Base-by-base conservation (phyloP, 345 rosid species). In the Linum usitatissimum region DNA sequence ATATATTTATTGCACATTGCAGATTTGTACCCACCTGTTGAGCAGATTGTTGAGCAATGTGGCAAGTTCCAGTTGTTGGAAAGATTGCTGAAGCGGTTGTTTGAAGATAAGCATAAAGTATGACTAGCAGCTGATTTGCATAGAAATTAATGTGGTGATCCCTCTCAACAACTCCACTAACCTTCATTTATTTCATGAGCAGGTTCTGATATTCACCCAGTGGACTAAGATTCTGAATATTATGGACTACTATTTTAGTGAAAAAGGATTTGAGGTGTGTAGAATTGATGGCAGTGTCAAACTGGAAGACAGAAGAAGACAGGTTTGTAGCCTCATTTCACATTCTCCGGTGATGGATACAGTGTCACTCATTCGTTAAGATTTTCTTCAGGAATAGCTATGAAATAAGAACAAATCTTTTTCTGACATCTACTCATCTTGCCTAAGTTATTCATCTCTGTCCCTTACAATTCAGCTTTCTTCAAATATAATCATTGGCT, bases 241-340 rank as follows among this genome's bases (percentile, higher is more conserved):
- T 70, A 93, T 93, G 95, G 97, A 93, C 17, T 93, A 87, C 70
- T 93, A 93, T 74, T 90, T 93, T 65, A 81, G 86, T 75, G 97
- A 86, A 70, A 93, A 80, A 70, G 99, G 97, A 34, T 82, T 80
- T 73, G 80, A 81, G 64, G 90, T 90, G 62, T 93, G 96, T 71
- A 81, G 97, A 70, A 93, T 93, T 69, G 99, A 93, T 77, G 99
- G 97, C 65, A 36, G 0, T 42, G 96, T 93, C 71, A 86, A 71
- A 48, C 71, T 90, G 70, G 87, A 84, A 1, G 88, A 93, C 57
- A 84, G 99, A 75, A 83, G 59, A 79, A 82, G 84, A 69, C 99
- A 93, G 99, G 99, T 93, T 60, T 55, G 53, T 53, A 53, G 15
- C 13, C 13, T 56, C 18, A 70, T 5, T 53, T 64, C 56, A 59